Evolutionary conservation across 306 rosid species (phyloP).

Genomic region (Medicago ruthenica): DNA sequence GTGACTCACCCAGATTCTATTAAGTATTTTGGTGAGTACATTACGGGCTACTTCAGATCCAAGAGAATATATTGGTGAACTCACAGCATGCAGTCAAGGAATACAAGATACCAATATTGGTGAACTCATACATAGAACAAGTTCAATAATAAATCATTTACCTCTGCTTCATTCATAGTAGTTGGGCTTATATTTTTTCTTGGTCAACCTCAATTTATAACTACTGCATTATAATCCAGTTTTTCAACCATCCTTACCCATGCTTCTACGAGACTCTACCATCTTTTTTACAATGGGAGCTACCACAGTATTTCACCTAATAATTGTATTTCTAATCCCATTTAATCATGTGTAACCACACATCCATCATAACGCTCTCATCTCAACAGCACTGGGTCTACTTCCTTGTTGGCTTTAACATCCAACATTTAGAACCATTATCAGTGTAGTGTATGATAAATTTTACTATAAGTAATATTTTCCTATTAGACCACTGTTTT

Average conservation of each 20-base stretch:
- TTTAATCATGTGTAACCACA: too few species aligned
- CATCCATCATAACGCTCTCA: too few species aligned
- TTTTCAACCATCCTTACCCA: background rate
- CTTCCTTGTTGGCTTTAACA: too few species aligned
- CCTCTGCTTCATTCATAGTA: background rate
- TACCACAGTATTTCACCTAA: background rate
- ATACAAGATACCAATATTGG: background rate
- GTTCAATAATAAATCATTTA: background rate
- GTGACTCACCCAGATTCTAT: conserved; percentile 32
- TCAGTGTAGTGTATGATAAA: too few species aligned
- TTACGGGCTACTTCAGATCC: conserved; percentile 12
- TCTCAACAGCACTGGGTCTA: too few species aligned
- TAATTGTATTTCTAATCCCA: too few species aligned
- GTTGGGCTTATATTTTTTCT: background rate
- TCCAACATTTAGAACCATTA: too few species aligned
- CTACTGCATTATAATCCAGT: conserved; percentile 7
- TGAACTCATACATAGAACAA: conserved; percentile 7
- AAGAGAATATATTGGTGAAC: conserved; percentile 26
- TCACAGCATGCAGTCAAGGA: background rate
- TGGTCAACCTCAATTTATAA: background rate
- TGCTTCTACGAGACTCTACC: background rate
- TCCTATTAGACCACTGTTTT: too few species aligned
- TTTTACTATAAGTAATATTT: too few species aligned
- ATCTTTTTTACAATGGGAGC: background rate
- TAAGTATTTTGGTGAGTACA: conserved; percentile 30